Evolutionary conservation across 805 yeast species (phyloP).

Genomic region (Wickerhamiella galacta): DNA sequence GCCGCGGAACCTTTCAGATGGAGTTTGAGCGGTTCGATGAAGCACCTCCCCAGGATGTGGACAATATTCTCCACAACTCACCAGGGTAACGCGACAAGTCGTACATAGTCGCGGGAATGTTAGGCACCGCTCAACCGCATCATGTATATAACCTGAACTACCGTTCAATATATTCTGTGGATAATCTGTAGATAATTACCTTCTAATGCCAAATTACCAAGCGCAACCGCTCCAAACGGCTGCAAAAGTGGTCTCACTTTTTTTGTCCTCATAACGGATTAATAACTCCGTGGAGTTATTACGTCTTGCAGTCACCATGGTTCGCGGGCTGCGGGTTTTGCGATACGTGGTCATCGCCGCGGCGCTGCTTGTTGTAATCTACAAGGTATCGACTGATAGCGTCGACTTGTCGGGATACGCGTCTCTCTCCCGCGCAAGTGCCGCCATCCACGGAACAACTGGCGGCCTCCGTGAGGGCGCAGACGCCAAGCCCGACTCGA

Average conservation of each 20-base stretch:
- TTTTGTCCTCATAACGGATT: no score
- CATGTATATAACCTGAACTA: no score
- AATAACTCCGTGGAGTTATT: no score
- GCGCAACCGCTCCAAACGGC: no score
- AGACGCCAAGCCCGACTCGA: not conserved
- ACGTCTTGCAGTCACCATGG: no score
- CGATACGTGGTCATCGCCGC: conserved; percentile 22
- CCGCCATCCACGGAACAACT: conserved; percentile 9
- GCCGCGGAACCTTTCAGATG: conserved; percentile 75
- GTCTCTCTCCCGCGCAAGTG: conserved; percentile 1
- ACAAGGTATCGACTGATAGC: conserved; percentile 17
- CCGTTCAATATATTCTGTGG: no score
- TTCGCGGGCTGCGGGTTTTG: conserved; percentile 22
- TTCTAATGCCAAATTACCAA: no score
- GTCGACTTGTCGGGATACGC: conserved; percentile 15
- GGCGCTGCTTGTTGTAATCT: conserved; percentile 19
- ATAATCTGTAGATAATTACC: no score
- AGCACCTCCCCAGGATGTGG: conserved; percentile 36
- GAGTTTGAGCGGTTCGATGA: conserved; percentile 55
- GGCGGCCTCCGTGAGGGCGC: conserved; percentile 8
- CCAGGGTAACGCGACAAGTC: no score
- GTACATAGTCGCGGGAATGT: no score
- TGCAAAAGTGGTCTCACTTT: no score
- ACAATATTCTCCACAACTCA: conserved; percentile 14
- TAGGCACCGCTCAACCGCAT: no score